Base-by-base conservation (phyloP, 225 moss, liverwort and hornwort genomes). In the Rhytidiadelphus loreus region DNA sequence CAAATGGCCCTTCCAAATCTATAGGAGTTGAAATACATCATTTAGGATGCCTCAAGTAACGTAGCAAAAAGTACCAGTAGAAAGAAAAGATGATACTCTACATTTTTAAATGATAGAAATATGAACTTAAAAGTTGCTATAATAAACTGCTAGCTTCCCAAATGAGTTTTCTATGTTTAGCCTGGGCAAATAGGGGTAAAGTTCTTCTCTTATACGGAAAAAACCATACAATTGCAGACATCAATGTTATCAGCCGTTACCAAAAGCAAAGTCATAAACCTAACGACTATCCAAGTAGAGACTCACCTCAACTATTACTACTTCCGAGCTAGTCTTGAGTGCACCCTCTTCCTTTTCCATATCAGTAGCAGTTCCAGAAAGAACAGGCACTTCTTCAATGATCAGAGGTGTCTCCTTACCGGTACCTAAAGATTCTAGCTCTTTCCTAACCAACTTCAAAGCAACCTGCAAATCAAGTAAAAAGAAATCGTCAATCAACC, bases 391-490 rank as follows among this genome's bases (percentile, higher is more conserved):
- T 84, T 94, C 94, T 84, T 94, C 94, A 56, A 92, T 61, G 37
- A 68, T 75, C 22, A 94, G 86, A 75, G 94, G 91, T 46, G 65
- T 69, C 87, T 94, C 94, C 55, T 92, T 88, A 37, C 86, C 87
- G 58, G 80, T 88, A 77, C 91, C 96, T 83, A 93, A 70, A 72
- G 62, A 77, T 83, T 93, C 86, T 65, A 97, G 87, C 88, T 98
- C 97, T 78, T 91, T 94, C 83, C 98, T 95, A 43, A 98, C 98
- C 91, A 98, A 89, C 91, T 95, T 98, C 89, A 98, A 87, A 86
- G 98, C 98, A 87, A 98, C 94, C 98, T 98, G 95, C 90, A 92
- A 77, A 89, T 86, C 79, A 77, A 88, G 50, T 61, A 35, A 86
- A 72, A 87, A 26, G 64, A 72, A n/a, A 85, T 75, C 74, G 44